Evolutionary conservation across 306 rosid genomes (phyloP).

Genomic region (Leucaena leucocephala): DNA sequence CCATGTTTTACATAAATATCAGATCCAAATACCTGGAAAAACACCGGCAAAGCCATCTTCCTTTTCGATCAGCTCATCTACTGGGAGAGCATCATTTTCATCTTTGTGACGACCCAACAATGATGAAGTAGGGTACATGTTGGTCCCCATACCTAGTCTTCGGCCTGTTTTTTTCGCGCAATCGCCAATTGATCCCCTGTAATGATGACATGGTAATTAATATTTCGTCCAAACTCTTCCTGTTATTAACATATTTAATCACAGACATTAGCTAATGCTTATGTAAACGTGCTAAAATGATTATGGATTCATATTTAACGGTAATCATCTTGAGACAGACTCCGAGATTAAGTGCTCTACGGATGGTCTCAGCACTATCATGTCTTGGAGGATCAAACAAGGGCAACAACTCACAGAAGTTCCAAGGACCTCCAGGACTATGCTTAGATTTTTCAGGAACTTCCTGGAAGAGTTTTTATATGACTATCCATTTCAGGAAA

Average conservation of each 20-base stretch:
- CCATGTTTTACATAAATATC: neutral
- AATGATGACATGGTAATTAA: constrained; percentile 34
- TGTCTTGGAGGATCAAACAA: constrained; percentile 96
- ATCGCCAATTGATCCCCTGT: constrained; percentile 86
- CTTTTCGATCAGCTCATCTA: constrained; percentile 79
- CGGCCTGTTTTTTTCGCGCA: constrained; percentile 88
- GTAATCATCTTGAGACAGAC: constrained; percentile 93
- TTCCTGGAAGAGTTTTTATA: constrained; percentile 49
- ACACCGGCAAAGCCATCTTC: constrained; percentile 96
- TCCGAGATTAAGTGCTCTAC: constrained; percentile 87
- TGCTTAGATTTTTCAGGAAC: constrained; percentile 76
- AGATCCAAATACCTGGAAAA: constrained; percentile 65
- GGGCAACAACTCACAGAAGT: constrained; percentile 79
- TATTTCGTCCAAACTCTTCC: neutral
- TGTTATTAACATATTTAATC: too few relatives aligned
- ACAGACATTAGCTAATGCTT: too few relatives aligned
- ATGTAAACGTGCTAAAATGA: constrained; percentile 1
- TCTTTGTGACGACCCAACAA: constrained; percentile 68
- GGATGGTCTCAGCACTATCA: constrained; percentile 92
- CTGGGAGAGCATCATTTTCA: constrained; percentile 76
- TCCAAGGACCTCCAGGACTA: constrained; percentile 82
- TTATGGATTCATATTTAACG: constrained; percentile 46
- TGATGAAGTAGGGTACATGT: constrained; percentile 90
- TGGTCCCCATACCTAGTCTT: constrained; percentile 94
- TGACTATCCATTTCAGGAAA: constrained; percentile 23